Evolutionary conservation across 208 protist species (phyloP).

Genomic region (Acanthamoeba sp.): DNA sequence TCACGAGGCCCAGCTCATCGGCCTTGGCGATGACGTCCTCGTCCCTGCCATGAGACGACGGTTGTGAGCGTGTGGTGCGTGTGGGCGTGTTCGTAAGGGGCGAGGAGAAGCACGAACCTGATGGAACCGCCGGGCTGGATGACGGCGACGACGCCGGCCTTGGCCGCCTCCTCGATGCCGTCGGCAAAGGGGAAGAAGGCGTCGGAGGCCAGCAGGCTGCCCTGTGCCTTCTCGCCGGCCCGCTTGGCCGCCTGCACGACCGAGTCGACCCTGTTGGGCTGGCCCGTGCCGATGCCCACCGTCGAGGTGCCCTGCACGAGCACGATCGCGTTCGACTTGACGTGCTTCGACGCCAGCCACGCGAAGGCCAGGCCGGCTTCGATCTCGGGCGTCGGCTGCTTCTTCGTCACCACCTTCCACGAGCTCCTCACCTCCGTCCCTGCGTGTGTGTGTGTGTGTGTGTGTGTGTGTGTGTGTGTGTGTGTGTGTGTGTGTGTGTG

Average conservation of each 20-base stretch:
- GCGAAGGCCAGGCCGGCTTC: conserved; percentile 76
- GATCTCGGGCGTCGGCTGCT: conserved; percentile 74
- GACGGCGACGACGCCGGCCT: conserved; percentile 83
- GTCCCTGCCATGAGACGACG: conserved; percentile 72
- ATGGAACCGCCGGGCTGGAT: conserved; percentile 88
- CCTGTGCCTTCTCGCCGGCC: conserved; percentile 78
- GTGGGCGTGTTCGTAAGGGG: too few relatives aligned
- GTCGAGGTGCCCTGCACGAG: conserved; percentile 72
- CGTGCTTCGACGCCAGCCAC: conserved; percentile 77
- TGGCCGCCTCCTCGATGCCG: conserved; percentile 83
- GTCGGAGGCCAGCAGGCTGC: conserved; percentile 84
- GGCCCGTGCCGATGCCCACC: conserved; percentile 79
- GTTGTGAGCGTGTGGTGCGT: too few relatives aligned
- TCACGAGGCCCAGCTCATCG: conserved; percentile 84
- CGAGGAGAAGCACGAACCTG: background rate
- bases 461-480: background rate
- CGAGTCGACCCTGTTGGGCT: conserved; percentile 61
- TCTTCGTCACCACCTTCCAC: conserved; percentile 78
- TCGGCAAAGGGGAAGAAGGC: conserved; percentile 88
- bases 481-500: too few relatives aligned
- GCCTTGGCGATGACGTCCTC: conserved; percentile 84
- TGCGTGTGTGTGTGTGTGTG: background rate
- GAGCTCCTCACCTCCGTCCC: background rate
- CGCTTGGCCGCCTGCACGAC: conserved; percentile 41
- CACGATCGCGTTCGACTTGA: conserved; percentile 83